A percentile compares a stretch with the other conserved stretches of the same genome.
Evolutionary conservation across 176 grass and related monocot species (phyloP).

Genomic region (Hordeum marinum): DNA sequence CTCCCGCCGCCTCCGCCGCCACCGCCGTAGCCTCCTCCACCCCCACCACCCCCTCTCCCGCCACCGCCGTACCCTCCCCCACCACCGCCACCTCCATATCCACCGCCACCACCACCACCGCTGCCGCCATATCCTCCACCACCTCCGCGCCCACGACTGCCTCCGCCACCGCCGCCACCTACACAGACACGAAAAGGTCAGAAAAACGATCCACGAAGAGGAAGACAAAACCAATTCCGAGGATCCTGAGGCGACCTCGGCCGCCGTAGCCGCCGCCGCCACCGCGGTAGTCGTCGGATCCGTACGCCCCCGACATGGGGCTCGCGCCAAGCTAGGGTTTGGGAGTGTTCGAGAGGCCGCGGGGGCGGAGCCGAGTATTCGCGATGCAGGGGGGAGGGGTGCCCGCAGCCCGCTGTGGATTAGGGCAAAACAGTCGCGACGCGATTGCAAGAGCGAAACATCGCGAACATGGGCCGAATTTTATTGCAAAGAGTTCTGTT

Average conservation of each 20-base stretch:
- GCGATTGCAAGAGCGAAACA: not conserved
- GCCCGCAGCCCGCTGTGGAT: slow-evolving; percentile 9
- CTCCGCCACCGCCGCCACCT: slow-evolving; percentile 32
- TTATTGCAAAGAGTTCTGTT: not conserved
- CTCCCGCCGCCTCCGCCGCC: slow-evolving; percentile 31
- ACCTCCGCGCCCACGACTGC: slow-evolving; percentile 25
- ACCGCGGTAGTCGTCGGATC: slow-evolving; percentile 64
- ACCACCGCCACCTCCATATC: not conserved
- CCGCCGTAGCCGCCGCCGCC: slow-evolving; percentile 34
- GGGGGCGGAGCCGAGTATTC: not conserved
- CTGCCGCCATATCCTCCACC: slow-evolving; percentile 35
- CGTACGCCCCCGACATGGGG: slow-evolving; percentile 62
- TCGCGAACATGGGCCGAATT: not conserved
- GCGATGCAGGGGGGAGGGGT: not conserved
- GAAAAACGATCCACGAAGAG: slow-evolving; percentile 17
- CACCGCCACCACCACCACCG: slow-evolving; percentile 13
- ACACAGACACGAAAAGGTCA: slow-evolving; percentile 19
- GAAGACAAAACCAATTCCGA: not conserved
- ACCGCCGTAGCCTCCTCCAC: slow-evolving; percentile 9
- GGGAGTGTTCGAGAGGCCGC: slow-evolving; percentile 30
- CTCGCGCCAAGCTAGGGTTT: slow-evolving; percentile 44
- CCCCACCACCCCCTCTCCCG: not conserved
- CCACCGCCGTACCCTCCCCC: not conserved
- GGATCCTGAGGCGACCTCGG: slow-evolving; percentile 27
- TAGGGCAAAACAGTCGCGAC: slow-evolving; percentile 10